Base-by-base conservation (phyloP, 495 filamentous ascomycete species). In the Usnea hakonensis region DNA sequence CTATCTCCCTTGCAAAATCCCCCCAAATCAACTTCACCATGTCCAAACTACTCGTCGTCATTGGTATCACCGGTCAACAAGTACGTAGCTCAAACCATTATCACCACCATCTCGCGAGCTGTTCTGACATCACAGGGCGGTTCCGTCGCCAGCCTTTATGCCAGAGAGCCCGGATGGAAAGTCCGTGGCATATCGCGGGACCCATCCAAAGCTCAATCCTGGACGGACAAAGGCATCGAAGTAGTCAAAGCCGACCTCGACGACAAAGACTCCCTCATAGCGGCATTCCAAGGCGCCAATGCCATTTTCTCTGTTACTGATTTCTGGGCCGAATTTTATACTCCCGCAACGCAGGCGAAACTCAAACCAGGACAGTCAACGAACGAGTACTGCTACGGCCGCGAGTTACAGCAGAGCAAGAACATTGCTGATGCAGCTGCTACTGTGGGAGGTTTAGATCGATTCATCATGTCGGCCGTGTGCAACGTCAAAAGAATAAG, bases 261-360 rank as follows among this genome's bases (percentile, higher is more conserved):
- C 60, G 72, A 79, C 36, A 30, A 68, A 32, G 58, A 60, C 2
- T 75, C 76, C 4, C 74, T 84, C 0, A 62, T 60, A 3, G 35
- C 38, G 17, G 81, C 79, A n/a, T 81, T 84, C 67, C 23, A 61
- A 19, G 76, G 73, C 38, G 77, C 75, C 8, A 68, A 72, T 44
- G 77, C 70, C 38, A 78, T 84, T 65, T 84, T 81, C 69, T 65
- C 71, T 63, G 75, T 74, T 43, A 84, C 80, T 0, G 78, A 83
- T 62, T 83, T 81, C 71, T 79, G 75, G 75, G 57, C 46, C 2
- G 36, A 66, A 9, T 64, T 73, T 64, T 63, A 67, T 37, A 71
- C 70, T 46, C 72, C 75, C 9, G 61, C 67, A 35, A 36, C 41
- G 69, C 64, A 46, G 30, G 63, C 57, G 23, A 58, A 61, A 36